Base-by-base conservation (phyloP, 768 basidiomycete genomes). In the Trametes gibbosa region DNA sequence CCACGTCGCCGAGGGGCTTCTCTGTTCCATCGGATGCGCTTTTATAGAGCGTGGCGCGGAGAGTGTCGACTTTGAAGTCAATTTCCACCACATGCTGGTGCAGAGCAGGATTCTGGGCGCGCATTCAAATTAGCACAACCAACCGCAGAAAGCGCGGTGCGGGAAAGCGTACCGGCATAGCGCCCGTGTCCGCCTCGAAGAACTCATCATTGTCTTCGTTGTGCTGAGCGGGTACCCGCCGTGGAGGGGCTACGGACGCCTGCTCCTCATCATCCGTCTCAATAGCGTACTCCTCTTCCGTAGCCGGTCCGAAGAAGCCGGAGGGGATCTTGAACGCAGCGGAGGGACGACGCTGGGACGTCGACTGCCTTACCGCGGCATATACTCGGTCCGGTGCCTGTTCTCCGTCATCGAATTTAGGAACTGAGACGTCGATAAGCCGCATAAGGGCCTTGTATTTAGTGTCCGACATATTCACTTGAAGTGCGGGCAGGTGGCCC, bases 361-460 rank as follows among this genome's bases (percentile, higher is more conserved):
- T 37, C 3, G 64, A 60, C 16, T 50, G 55, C 3, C 48, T 37
- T 39, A n/a, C 50, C 8, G 45, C 56, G 55, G 50, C 46, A 48
- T 50, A 57, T 48, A 55, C 55, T 58, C 45, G 60, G 39, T 51
- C 63, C 27, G 45, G 50, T 13, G 49, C 48, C 23, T 71, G 37
- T 35, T 56, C 55, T 50, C 12, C 69, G 47, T 66, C 71, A 23
- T 83, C 87, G 65, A 98, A 88, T 58, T 87, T 83, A 14, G 97
- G 97, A 39, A 98, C 86, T 27, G 87, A 84, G 25, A 95, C 86
- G 66, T 98, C 95, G 65, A 98, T 83, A 56, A 98, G 78, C 9
- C 92, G 85, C 91, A 99, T 93, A 43, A 98, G 74, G 1, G 87
- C 83, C 74, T 95, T 89, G 74, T 96, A 96, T 71, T 95, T 96